These are phyloP conservation scores for Fulvia fulva DNA, from an alignment of 2,329 filamentous ascomycete genomes.

Conservation along the genomic window DNA sequence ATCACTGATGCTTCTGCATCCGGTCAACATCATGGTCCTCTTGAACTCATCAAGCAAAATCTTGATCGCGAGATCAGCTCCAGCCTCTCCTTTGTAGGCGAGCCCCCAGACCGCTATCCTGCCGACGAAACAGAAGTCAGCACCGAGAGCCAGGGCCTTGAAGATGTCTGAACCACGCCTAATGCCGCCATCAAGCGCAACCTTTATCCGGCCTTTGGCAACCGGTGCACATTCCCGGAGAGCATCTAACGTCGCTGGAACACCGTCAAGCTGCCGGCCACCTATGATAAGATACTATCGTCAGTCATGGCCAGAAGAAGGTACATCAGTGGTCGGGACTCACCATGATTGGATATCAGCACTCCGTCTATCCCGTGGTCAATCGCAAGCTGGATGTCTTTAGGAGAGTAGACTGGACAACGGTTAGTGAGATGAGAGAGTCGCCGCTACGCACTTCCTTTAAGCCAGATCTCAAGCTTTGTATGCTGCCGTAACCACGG, in stretches of 20 bases:
- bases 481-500: too few relatives aligned
- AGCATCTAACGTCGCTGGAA: too few relatives aligned
- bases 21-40: slow-evolving; percentile 27
- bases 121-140: slow-evolving; percentile 42
- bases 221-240: too few relatives aligned
- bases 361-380: slow-evolving; percentile 47
- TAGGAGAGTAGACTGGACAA: slow-evolving; percentile 21
- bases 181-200: slow-evolving; percentile 49
- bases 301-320: too few relatives aligned
- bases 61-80: slow-evolving; percentile 21
- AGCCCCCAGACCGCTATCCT: slow-evolving; percentile 48
- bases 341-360: slow-evolving; percentile 50
- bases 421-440: too few relatives aligned
- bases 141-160: slow-evolving; percentile 52
- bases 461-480: slow-evolving; percentile 35
- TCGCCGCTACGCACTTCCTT: slow-evolving; percentile 32
- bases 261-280: slow-evolving; percentile 48
- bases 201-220: too few relatives aligned
- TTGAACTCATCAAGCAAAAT: neutral
- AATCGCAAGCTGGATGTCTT: slow-evolving; percentile 44
- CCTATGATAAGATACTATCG: too few relatives aligned
- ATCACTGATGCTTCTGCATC: too few relatives aligned
- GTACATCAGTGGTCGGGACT: too few relatives aligned
- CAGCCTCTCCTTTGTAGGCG: slow-evolving; percentile 37
- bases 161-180: slow-evolving; percentile 53